Percentiles rank a stretch among this genome's conserved stretches.
phyloP scores from a whole-genome alignment of 2,329 filamentous ascomycete species.

The Aspergillus texensis region DNA sequence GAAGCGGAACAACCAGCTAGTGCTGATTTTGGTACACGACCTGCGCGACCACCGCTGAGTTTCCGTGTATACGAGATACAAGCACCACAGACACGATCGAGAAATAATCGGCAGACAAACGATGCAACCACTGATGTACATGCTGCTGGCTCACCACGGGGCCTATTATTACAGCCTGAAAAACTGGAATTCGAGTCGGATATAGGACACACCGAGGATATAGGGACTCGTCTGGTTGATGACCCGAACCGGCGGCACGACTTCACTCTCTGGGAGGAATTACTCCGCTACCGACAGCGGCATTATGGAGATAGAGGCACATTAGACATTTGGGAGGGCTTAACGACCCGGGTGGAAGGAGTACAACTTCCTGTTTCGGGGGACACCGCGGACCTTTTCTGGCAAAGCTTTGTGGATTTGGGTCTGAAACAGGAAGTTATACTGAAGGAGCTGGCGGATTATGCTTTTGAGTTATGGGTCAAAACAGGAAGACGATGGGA shows the following conservation, averaged over 20 bases:
- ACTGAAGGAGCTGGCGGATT: conserved; percentile 35
- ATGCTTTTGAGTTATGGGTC: conserved; percentile 45
- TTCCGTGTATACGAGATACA: conserved; percentile 31
- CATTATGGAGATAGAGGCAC: conserved; percentile 47
- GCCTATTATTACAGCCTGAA: conserved; percentile 33
- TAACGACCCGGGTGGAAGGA: conserved; percentile 34
- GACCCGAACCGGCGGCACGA: conserved; percentile 33
- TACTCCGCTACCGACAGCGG: conserved; percentile 48
- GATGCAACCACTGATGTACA: not conserved
- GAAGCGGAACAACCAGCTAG: conserved; percentile 7
- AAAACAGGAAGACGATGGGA: conserved; percentile 42
- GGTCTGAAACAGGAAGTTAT: conserved; percentile 38
- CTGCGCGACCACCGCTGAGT: conserved; percentile 11
- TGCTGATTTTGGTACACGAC: conserved; percentile 6
- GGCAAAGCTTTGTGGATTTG: conserved; percentile 42
- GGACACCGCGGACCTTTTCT: conserved; percentile 43
- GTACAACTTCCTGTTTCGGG: conserved; percentile 41
- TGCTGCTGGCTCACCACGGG: conserved; percentile 12
- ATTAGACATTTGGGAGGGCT: conserved; percentile 44
- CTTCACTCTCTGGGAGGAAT: conserved; percentile 48
- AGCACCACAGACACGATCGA: conserved; percentile 13
- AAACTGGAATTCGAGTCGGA: conserved; percentile 47
- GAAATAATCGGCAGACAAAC: not conserved
- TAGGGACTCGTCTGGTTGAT: conserved; percentile 45
- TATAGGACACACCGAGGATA: conserved; percentile 37